Conservation (phyloP, 805 yeast species). For the Spathaspora boniae region DNA sequence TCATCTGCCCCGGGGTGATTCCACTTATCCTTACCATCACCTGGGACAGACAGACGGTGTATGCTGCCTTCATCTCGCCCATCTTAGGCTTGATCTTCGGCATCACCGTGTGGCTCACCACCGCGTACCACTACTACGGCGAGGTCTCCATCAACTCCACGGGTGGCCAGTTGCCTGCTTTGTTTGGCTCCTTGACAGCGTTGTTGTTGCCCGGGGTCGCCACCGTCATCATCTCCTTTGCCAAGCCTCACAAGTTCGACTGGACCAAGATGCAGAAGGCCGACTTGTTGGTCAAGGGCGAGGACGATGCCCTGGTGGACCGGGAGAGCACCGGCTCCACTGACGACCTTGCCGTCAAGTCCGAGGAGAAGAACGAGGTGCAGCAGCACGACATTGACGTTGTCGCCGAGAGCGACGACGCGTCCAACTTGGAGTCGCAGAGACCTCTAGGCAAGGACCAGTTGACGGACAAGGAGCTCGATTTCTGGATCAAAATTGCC, state of each 20-base stretch:
- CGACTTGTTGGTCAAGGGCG: constrained; percentile 15
- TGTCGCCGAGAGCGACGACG: constrained; percentile 8
- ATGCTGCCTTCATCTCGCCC: constrained; percentile 30
- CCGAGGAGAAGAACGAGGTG: constrained; percentile 2
- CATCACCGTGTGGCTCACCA: constrained; percentile 27
- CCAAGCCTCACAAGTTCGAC: constrained; percentile 25
- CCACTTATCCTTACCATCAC: constrained; percentile 32
- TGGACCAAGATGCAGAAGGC: constrained; percentile 24
- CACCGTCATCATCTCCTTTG: constrained; percentile 23
- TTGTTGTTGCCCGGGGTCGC: constrained; percentile 29
- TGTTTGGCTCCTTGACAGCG: constrained; percentile 32
- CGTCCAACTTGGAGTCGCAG: background rate
- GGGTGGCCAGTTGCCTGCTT: constrained; percentile 31
- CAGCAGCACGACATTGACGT: background rate
- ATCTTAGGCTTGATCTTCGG: constrained; percentile 27
- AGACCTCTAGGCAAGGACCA: constrained; percentile 3
- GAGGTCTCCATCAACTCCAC: constrained; percentile 21
- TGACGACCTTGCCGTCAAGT: constrained; percentile 1
- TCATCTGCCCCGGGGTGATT: constrained; percentile 38
- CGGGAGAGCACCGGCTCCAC: background rate
- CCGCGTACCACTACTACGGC: constrained; percentile 26
- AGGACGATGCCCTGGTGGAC: constrained; percentile 3
- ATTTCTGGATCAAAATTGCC: constrained; percentile 22
- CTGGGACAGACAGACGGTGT: constrained; percentile 27
- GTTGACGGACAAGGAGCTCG: constrained; percentile 9